Conservation (phyloP, 345 rosid species). For the Theobroma cacao region DNA sequence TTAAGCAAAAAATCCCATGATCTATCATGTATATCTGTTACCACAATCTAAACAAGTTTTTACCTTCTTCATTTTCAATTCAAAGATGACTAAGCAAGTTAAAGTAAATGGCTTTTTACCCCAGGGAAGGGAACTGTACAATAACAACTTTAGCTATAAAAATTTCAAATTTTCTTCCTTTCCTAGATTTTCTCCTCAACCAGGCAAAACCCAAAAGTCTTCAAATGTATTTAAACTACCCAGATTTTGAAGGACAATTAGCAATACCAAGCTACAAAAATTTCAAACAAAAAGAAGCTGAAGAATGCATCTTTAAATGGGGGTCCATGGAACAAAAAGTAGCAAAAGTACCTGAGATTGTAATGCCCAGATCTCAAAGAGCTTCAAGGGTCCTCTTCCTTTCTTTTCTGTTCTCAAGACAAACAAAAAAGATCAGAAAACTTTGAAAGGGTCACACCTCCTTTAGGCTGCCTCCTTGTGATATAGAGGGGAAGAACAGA, state of each 20-base stretch:
- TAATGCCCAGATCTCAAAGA: constrained; percentile 12
- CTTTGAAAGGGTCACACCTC: background rate
- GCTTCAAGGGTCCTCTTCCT: background rate
- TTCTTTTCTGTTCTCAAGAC: background rate
- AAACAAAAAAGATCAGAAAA: background rate
- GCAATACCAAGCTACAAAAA: constrained; percentile 1
- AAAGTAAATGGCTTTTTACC: too few relatives aligned
- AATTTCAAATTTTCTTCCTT: background rate
- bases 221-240: background rate
- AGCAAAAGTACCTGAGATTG: background rate
- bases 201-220: background rate
- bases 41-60: background rate
- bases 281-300: background rate
- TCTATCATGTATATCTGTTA: background rate
- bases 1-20: background rate
- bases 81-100: background rate
- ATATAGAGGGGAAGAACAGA: background rate
- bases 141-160: background rate
- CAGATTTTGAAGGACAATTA: background rate
- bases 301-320: background rate
- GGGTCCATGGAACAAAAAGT: constrained; percentile 1
- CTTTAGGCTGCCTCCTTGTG: background rate
- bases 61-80: background rate
- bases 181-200: background rate
- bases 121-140: background rate